phyloP scores from a whole-genome alignment of 371 early-diverging fungal genomes.

The Umbelopsis sp. region DNA sequence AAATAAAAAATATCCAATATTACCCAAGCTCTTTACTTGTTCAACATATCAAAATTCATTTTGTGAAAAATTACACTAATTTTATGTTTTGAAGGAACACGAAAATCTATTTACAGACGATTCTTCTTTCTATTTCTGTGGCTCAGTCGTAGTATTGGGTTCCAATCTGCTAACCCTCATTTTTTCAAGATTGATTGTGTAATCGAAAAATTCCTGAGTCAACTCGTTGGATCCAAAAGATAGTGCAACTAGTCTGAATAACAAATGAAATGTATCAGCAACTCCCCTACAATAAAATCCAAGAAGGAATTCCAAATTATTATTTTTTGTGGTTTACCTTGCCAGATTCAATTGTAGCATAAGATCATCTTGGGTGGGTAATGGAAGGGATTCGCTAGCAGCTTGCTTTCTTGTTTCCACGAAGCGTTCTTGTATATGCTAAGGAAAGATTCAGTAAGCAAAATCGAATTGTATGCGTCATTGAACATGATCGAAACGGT shows the following conservation, averaged over 20 bases:
- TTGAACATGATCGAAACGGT: no score
- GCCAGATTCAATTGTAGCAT: constrained; percentile 45
- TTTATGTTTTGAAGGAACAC: not conserved
- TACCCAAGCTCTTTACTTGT: no score
- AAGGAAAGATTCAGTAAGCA: not conserved
- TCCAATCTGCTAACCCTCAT: constrained; percentile 24
- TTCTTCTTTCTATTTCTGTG: constrained; percentile 1
- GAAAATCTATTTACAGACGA: not conserved
- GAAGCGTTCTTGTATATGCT: constrained; percentile 62
- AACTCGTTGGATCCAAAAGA: constrained; percentile 45
- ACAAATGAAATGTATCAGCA: not conserved
- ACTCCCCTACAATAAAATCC: not conserved
- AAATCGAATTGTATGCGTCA: not conserved
- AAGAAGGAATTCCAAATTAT: no score
- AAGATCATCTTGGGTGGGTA: constrained; percentile 52
- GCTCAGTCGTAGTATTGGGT: not conserved
- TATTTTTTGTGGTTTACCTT: constrained; percentile 16
- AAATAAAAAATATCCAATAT: no score
- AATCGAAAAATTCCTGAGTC: constrained; percentile 40
- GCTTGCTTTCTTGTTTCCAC: constrained; percentile 59
- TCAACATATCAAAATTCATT: no score
- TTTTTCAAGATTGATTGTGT: constrained; percentile 38
- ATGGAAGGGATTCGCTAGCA: constrained; percentile 27
- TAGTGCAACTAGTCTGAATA: constrained; percentile 36
- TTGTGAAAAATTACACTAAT: no score